Evolutionary conservation across 1,284 basidiomycete species (phyloP).

Genomic region (Irpex sp.): DNA sequence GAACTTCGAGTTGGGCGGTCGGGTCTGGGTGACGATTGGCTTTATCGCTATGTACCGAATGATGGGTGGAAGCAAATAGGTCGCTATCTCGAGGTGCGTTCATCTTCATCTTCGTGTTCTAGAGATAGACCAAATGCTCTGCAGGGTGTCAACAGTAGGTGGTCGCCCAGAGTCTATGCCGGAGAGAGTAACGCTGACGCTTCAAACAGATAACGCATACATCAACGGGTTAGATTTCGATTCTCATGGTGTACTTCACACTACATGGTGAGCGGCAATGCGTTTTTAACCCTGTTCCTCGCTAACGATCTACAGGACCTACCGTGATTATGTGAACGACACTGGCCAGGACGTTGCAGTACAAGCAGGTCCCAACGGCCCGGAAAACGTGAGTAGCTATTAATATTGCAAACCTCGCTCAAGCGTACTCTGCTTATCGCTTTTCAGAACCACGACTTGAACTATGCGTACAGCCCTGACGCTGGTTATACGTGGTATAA

Average conservation of each 20-base stretch:
- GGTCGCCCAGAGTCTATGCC: neutral
- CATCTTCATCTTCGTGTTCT: neutral
- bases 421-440: neutral
- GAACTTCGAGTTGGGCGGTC: slow-evolving; percentile 39
- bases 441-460: slow-evolving; percentile 39
- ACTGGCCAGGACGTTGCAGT: slow-evolving; percentile 37
- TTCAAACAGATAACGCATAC: slow-evolving; percentile 36
- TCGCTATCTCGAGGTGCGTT: slow-evolving; percentile 32
- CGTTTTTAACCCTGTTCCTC: neutral
- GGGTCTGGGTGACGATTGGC: slow-evolving; percentile 40
- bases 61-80: slow-evolving; percentile 33
- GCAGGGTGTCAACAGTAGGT: slow-evolving; percentile 33
- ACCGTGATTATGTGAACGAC: slow-evolving; percentile 42
- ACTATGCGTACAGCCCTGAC: slow-evolving; percentile 35
- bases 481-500: slow-evolving; percentile 34
- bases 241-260: slow-evolving; percentile 28
- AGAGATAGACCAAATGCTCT: slow-evolving; percentile 16
- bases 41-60: slow-evolving; percentile 35
- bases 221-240: slow-evolving; percentile 44
- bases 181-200: neutral
- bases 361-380: slow-evolving; percentile 43
- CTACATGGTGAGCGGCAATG: slow-evolving; percentile 30
- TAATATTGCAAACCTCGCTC: neutral
- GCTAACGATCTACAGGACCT: slow-evolving; percentile 31
- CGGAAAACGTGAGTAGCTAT: slow-evolving; percentile 33